These are phyloP conservation scores for Polygonum maritimum DNA, from an alignment of 148 eudicot genomes.

Conservation along the genomic window DNA sequence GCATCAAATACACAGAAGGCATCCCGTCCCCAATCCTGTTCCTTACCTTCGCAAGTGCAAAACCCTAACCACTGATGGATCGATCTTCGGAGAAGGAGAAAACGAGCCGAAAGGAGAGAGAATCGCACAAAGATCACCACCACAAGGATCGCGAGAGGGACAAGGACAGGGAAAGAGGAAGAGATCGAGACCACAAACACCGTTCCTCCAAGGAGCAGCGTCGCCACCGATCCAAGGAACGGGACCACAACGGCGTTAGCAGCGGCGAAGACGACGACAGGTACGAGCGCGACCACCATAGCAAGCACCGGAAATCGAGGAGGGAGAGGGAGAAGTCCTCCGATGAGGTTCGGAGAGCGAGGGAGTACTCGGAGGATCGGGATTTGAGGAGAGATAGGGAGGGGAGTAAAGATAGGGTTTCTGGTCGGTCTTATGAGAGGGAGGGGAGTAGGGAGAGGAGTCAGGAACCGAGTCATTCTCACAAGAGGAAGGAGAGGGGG, in stretches of 20 bases:
- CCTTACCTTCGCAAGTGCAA: background rate
- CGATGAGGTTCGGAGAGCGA: conserved; percentile 17
- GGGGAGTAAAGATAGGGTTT: conserved; percentile 11
- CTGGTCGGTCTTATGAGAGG: conserved; percentile 28
- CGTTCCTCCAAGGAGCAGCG: conserved; percentile 27
- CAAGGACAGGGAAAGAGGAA: conserved; percentile 16
- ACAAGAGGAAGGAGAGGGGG: conserved; percentile 31
- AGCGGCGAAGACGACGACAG: conserved; percentile 25
- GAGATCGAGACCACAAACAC: conserved; percentile 31
- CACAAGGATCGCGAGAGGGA: conserved; percentile 18
- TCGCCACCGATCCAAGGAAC: conserved; percentile 31
- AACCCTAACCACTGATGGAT: conserved; percentile 20
- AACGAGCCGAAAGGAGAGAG: conserved; percentile 35
- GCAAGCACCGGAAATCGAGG: conserved; percentile 19
- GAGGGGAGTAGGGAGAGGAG: conserved; percentile 37
- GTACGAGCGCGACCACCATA: conserved; percentile 13
- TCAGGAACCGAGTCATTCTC: conserved; percentile 19
- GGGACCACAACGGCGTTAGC: conserved; percentile 10
- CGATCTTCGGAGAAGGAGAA: conserved; percentile 30
- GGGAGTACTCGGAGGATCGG: conserved; percentile 20
- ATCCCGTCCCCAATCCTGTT: background rate
- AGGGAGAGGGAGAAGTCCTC: conserved; percentile 18
- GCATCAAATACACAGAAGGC: too few species aligned
- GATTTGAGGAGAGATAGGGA: conserved; percentile 26
- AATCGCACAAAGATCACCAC: conserved; percentile 20